These are phyloP conservation scores for Rhynchosporium agropyri DNA, from an alignment of 2,329 filamentous ascomycete genomes.

Conservation along the genomic window DNA sequence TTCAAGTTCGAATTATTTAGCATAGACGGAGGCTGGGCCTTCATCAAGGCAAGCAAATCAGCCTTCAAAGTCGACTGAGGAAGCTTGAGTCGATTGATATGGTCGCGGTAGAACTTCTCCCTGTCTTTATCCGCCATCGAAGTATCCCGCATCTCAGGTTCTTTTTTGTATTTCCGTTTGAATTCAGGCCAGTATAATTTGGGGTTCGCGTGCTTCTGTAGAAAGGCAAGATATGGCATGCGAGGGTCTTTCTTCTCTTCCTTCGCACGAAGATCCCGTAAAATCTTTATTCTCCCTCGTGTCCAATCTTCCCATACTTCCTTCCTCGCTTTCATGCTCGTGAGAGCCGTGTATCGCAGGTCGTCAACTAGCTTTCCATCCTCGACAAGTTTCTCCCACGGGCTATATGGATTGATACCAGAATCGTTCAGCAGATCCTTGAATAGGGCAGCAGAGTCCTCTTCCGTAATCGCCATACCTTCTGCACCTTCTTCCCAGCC, in stretches of 20 bases:
- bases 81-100: constrained; percentile 68
- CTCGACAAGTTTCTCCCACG: constrained; percentile 89
- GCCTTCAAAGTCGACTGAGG: constrained; percentile 67
- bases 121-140: constrained; percentile 73
- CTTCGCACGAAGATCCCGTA: constrained; percentile 72
- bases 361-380: constrained; percentile 83
- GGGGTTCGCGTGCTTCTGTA: constrained; percentile 79
- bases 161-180: constrained; percentile 84
- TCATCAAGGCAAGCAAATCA: constrained; percentile 68
- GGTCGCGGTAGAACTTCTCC: constrained; percentile 78
- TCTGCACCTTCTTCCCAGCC: constrained; percentile 72
- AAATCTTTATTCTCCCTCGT: constrained; percentile 70
- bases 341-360: constrained; percentile 79
- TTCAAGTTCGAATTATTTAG: constrained; percentile 63
- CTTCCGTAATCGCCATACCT: constrained; percentile 69
- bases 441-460: constrained; percentile 78
- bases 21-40: constrained; percentile 56
- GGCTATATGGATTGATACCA: constrained; percentile 80
- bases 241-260: constrained; percentile 81
- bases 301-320: constrained; percentile 87
- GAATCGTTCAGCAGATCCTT: constrained; percentile 84
- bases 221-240: constrained; percentile 78
- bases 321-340: constrained; percentile 78
- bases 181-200: constrained; percentile 99
- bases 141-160: constrained; percentile 76